phyloP scores from a whole-genome alignment of 768 basidiomycete genomes.

The Leccinum ochraceum region DNA sequence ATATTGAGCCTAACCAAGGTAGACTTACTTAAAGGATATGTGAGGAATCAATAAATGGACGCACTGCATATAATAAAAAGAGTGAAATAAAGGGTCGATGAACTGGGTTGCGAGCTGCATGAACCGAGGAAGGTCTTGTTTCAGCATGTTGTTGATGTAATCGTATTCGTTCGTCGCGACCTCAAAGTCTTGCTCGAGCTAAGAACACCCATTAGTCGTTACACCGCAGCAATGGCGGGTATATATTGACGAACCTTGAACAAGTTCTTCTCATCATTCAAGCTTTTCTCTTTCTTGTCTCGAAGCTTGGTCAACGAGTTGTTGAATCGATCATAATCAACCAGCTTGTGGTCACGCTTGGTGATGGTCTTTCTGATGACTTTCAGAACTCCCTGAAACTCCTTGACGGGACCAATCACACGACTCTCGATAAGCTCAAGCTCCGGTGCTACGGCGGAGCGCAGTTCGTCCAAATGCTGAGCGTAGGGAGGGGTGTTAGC shows the following conservation, averaged over 20 bases:
- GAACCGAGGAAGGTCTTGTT: conserved; percentile 93
- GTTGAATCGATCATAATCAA: conserved; percentile 95
- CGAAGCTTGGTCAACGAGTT: conserved; percentile 93
- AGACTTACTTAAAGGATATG: conserved; percentile 1
- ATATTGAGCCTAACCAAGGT: conserved; percentile 70
- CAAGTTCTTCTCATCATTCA: conserved; percentile 94
- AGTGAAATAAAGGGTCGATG: conserved; percentile 97
- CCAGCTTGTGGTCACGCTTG: conserved; percentile 96
- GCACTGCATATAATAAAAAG: conserved; percentile 99
- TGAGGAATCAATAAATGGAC: conserved; percentile 35
- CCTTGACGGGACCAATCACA: conserved; percentile 84
- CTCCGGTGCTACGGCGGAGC: conserved; percentile 78
- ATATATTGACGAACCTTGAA: conserved; percentile 69
- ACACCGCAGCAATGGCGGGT: neutral
- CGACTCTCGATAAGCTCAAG: conserved; percentile 91
- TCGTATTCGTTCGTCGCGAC: conserved; percentile 91
- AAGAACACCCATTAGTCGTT: neutral
- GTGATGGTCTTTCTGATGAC: conserved; percentile 90
- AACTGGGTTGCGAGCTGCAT: conserved; percentile 85
- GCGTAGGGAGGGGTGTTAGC: conserved; percentile 74
- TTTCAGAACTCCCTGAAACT: conserved; percentile 85
- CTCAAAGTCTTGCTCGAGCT: conserved; percentile 98
- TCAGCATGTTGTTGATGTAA: conserved; percentile 86
- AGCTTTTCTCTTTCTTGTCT: conserved; percentile 97
- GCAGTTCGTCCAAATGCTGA: conserved; percentile 78